Evolutionary conservation across 2,329 filamentous ascomycete genomes (phyloP).

Genomic region (Hirsutella rhossiliensis): DNA sequence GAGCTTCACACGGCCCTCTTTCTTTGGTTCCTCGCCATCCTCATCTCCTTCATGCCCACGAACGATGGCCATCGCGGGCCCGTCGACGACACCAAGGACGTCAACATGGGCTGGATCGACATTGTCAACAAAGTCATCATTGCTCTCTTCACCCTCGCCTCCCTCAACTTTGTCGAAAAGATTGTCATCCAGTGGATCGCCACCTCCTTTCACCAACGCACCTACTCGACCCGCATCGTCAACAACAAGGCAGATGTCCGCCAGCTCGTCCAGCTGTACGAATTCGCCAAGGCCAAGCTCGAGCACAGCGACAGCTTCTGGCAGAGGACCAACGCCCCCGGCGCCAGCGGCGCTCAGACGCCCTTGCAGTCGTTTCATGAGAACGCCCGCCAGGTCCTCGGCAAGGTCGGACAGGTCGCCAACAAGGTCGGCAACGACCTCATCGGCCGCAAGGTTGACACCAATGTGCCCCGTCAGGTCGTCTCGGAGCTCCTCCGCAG

Average conservation of each 20-base stretch:
- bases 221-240: constrained; percentile 82
- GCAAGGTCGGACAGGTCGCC: constrained; percentile 74
- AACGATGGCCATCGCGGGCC: constrained; percentile 47
- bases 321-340: constrained; percentile 23
- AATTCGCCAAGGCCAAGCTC: constrained; percentile 68
- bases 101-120: constrained; percentile 54
- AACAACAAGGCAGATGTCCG: constrained; percentile 84
- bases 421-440: constrained; percentile 84
- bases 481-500: constrained; percentile 65
- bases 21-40: constrained; percentile 80
- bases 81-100: constrained; percentile 24
- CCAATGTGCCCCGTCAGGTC: constrained; percentile 73
- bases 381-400: constrained; percentile 63
- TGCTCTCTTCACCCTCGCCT: constrained; percentile 65
- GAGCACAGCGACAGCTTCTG: constrained; percentile 38
- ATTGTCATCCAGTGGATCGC: constrained; percentile 92
- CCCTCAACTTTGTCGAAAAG: constrained; percentile 81
- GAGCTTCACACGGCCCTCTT: constrained; percentile 80
- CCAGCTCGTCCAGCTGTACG: constrained; percentile 41
- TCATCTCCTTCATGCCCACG: constrained; percentile 76
- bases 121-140: constrained; percentile 80
- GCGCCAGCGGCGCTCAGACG: constrained; percentile 53
- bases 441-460: constrained; percentile 61
- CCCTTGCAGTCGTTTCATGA: constrained; percentile 63
- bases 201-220: constrained; percentile 81